phyloP scores from a whole-genome alignment of 2,329 filamentous ascomycete genomes.

The Lojkania enalia region DNA sequence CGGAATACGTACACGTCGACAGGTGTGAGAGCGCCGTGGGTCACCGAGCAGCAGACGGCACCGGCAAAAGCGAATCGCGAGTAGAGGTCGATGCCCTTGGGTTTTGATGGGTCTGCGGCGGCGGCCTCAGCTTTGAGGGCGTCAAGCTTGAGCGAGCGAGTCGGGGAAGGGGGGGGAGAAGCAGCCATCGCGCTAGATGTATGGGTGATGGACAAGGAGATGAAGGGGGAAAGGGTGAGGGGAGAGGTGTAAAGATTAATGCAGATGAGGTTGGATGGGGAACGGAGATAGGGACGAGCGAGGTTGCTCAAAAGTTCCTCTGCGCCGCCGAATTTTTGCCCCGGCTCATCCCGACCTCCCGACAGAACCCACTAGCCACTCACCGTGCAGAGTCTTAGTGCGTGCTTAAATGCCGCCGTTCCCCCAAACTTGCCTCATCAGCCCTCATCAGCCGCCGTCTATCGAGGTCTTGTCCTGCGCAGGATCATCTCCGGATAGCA shows the following conservation, averaged over 20 bases:
- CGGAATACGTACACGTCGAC: constrained; percentile 90
- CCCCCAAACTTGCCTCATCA: too few species aligned
- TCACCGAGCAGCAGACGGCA: constrained; percentile 97
- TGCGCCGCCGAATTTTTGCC: constrained; percentile 2
- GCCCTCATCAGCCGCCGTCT: too few species aligned
- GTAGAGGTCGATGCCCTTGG: constrained; percentile 75
- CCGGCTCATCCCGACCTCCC: neutral
- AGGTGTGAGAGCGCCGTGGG: constrained; percentile 94
- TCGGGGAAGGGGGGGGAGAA: constrained; percentile 50
- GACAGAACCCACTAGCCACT: neutral
- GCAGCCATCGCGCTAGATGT: constrained; percentile 34
- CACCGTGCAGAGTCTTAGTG: neutral
- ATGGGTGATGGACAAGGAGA: constrained; percentile 8
- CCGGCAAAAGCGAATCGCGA: constrained; percentile 95
- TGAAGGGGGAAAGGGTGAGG: constrained; percentile 21
- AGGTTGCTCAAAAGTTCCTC: neutral
- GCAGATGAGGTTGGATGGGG: constrained; percentile 14
- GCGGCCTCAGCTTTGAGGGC: constrained; percentile 53
- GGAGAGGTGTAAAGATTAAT: constrained; percentile 30
- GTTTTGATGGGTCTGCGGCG: constrained; percentile 56
- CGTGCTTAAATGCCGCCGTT: neutral
- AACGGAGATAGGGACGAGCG: constrained; percentile 22
- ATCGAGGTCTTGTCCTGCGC: too few species aligned
- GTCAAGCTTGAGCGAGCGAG: constrained; percentile 58
- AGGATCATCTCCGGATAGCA: too few species aligned